Percentiles rank a stretch among this genome's conserved stretches.
phyloP scores from a whole-genome alignment of 495 filamentous ascomycete genomes.

The Penicillium simplicissimum region DNA sequence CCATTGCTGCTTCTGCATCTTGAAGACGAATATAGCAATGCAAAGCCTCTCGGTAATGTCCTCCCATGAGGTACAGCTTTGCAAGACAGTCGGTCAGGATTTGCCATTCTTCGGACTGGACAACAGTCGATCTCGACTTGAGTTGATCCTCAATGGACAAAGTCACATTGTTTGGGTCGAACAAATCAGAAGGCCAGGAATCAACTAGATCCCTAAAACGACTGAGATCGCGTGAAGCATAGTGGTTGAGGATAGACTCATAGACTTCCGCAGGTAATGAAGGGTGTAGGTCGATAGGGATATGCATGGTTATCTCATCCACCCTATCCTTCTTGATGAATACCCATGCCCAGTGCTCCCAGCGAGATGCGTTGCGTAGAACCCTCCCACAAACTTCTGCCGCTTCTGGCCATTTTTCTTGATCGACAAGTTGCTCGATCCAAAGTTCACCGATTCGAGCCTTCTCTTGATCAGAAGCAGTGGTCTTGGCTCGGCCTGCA shows the following conservation, averaged over 20 bases:
- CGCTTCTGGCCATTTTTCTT: conserved; percentile 72
- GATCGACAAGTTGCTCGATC: conserved; percentile 78
- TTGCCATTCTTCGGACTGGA: conserved; percentile 80
- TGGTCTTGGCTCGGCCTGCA: conserved; percentile 42
- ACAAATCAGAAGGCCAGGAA: conserved; percentile 81
- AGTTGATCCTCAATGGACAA: conserved; percentile 73
- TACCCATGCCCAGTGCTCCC: conserved; percentile 93
- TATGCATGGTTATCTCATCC: conserved; percentile 83
- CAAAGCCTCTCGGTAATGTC: conserved; percentile 78
- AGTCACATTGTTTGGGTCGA: conserved; percentile 69
- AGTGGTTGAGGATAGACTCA: conserved; percentile 82
- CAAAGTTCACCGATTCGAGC: conserved; percentile 88
- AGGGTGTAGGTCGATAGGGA: conserved; percentile 75
- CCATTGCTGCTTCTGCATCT: conserved; percentile 86
- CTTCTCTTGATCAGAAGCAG: conserved; percentile 84
- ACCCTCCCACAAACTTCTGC: conserved; percentile 79
- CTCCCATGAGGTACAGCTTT: conserved; percentile 76
- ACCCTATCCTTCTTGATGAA: conserved; percentile 83
- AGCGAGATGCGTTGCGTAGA: conserved; percentile 70
- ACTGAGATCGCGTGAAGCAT: conserved; percentile 67
- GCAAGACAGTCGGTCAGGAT: conserved; percentile 81
- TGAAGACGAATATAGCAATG: conserved; percentile 86
- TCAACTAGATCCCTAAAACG: conserved; percentile 78
- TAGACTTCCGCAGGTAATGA: conserved; percentile 82
- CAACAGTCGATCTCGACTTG: conserved; percentile 62